Evolutionary conservation across 2,329 filamentous ascomycete species (phyloP).

Genomic region (Ophioceras dolichostomum): DNA sequence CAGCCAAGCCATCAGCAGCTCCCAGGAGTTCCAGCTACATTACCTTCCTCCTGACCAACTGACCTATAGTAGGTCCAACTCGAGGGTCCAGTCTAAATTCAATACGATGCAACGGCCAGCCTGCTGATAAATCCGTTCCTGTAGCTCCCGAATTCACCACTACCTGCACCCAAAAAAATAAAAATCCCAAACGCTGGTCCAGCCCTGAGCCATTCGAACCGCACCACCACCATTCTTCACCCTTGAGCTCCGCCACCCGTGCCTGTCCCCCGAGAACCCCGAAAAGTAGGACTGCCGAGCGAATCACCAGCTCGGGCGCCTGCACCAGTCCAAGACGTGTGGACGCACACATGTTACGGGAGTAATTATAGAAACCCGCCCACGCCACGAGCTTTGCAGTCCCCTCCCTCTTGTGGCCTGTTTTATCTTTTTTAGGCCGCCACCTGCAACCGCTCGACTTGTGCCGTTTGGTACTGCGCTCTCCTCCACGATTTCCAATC

Average conservation of each 20-base stretch:
- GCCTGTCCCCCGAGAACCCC: no score
- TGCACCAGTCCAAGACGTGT: background rate
- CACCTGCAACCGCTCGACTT: background rate
- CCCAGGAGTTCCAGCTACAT: no score
- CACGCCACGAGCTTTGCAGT: background rate
- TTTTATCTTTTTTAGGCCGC: no score
- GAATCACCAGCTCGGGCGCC: background rate
- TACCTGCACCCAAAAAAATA: no score
- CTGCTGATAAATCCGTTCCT: background rate
- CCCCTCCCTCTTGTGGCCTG: no score
- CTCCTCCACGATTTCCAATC: background rate
- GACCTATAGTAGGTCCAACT: no score
- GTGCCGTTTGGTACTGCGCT: background rate
- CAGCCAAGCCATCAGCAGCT: no score
- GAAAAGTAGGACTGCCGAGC: background rate
- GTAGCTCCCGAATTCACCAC: no score
- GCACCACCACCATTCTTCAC: no score
- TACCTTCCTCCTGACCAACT: no score
- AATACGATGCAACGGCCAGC: no score
- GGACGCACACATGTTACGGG: conserved; percentile 2
- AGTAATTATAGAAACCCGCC: conserved; percentile 3
- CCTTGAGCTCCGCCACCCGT: background rate
- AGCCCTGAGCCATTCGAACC: background rate
- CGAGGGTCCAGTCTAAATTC: no score
- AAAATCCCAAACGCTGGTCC: background rate